A percentile compares a stretch with the other conserved stretches of the same genome.
These are phyloP conservation scores for Pyrrhoderma lamaoense DNA, from an alignment of 1,284 basidiomycete species.

Conservation along the genomic window DNA sequence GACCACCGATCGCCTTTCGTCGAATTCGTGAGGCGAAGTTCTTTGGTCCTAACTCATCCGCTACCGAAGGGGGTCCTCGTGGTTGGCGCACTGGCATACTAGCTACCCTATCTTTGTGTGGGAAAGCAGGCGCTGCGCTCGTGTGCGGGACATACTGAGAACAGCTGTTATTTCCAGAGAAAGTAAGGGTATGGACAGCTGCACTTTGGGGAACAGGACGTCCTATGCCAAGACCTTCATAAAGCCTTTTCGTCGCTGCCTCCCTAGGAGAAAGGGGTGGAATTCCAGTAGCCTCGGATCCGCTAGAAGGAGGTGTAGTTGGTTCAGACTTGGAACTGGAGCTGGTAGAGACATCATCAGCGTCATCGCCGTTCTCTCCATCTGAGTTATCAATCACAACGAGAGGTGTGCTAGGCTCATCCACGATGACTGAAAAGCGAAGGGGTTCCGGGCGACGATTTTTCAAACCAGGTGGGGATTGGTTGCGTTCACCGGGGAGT, in stretches of 20 bases:
- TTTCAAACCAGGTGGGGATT: conserved; percentile 38
- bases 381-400: conserved; percentile 51
- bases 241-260: conserved; percentile 72
- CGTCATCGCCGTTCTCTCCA: conserved; percentile 38
- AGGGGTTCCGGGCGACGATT: conserved; percentile 60
- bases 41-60: conserved; percentile 80
- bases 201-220: conserved; percentile 40
- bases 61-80: conserved; percentile 76
- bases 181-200: conserved; percentile 12
- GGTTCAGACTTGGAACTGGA: conserved; percentile 46
- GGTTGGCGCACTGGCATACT: conserved; percentile 77
- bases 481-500: conserved; percentile 51
- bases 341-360: conserved; percentile 44
- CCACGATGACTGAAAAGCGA: conserved; percentile 47
- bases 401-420: conserved; percentile 44
- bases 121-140: conserved; percentile 21
- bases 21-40: conserved; percentile 82
- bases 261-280: conserved; percentile 68
- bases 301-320: conserved; percentile 64
- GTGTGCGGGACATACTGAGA: conserved; percentile 13
- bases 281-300: conserved; percentile 33
- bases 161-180: not conserved
- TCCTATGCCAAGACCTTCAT: conserved; percentile 74
- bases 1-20: conserved; percentile 71
- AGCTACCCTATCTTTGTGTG: conserved; percentile 42